Base-by-base conservation (phyloP, 768 basidiomycete genomes). In the Leccinum disarticulatum region DNA sequence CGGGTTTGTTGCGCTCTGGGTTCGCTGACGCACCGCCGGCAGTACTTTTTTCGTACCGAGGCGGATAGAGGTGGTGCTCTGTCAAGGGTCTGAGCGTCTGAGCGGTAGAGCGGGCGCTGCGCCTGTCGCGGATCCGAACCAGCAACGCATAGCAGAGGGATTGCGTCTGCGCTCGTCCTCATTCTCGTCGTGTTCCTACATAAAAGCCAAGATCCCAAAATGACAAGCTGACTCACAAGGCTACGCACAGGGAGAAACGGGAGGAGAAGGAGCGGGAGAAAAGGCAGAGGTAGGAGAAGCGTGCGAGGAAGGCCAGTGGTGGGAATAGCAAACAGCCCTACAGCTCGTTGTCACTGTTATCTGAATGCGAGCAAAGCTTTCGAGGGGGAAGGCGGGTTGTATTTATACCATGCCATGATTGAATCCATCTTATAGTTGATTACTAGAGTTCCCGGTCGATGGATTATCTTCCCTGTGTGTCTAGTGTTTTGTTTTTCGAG, bases 41-140 rank as follows among this genome's bases (percentile, higher is more conserved):
- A 83, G 82, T 73, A 77, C 69, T 22, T 81, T 73, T 22, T 83
- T 83, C 56, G 74, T 76, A 47, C 78, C 77, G 10, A 77, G 82
- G 17, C 63, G 68, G 59, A 74, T 83, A 61, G 75, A 81, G n/a
- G 73, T 76, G 31, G 69, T 76, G 57, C 72, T 83, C 0, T 66
- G 71, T 25, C 71, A 74, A 54, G 71, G 56, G 2, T 57, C 68
- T 4, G 66, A 73, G 53, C 64, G 73, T 15, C 41, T 74, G 60
- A 73, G 73, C 2, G 73, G 73, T 0, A 56, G 55, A 13, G 0
- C 62, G 4, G 70, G 73, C 0, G 28, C 36, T 13, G 70, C 68
- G 27, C 68, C 71, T 4, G 27, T 61, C 1, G 58, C 54, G 1
- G 68, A 71, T 19, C 60, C 68, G 2, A 19, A 36, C 14, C 72